Evolutionary conservation across 331 rosid genomes (phyloP), one percentile per base, ranked within the genome.

Genomic region (Acacia pycnantha): DNA sequence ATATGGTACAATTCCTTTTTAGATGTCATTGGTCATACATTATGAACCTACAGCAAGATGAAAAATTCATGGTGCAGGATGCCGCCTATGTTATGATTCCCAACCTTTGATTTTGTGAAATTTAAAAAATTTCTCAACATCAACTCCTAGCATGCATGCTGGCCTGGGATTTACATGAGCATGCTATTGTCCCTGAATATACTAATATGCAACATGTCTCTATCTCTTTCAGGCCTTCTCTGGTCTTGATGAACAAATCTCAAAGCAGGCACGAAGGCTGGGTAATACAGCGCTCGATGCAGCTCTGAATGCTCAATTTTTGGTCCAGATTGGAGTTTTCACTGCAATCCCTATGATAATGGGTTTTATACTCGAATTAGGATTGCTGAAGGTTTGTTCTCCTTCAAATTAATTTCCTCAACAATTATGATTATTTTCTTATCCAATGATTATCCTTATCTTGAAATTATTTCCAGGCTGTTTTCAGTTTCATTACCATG

Each of bases 301-400:
- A 7, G 99, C 91, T 87, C 73, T 96, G 82, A 96, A 96, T 94
- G 93, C 99, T 78, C 99, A 94, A 77, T 96, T 96, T 87, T 85
- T 96, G 91, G 93, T 96, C 35, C 99, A 96, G 91, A 96, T 96
- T 87, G 97, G 99, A 64, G 88, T 96, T 78, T 96, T 96, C 77
- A 94, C 99, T 41, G 99, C 98, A 70, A 89, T 94, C 35, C 98
- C 99, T 35, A 94, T 96, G 99, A 71, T 96, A 73, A 88, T 96
- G 88, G 98, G 99, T 58, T 96, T 96, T 86, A 92, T 96, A 77
- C 98, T 96, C 80, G 98, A 96, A 85, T 16, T 79, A 74, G 97
- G 99, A 82, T 82, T 94, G 88, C 87, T 96, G 82, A 81, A 96
- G 99, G 99, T 96, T 85, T 80, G 89, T 80, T 68, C 70, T 33